phyloP scores from a whole-genome alignment of 805 yeast species.

The Wickerhamomyces ciferrii region DNA sequence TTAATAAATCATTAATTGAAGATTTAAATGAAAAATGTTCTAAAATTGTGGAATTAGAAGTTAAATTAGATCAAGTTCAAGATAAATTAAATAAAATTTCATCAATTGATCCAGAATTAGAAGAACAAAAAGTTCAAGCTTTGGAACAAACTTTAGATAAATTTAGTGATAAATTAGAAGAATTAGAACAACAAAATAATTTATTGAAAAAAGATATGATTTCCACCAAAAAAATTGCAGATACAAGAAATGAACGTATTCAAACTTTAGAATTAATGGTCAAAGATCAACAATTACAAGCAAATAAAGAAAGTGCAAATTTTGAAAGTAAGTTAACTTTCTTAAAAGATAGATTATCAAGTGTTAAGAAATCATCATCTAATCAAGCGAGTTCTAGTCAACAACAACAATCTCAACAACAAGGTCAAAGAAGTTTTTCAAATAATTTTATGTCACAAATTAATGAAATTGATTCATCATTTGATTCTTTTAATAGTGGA shows the following conservation, averaged over 20 bases:
- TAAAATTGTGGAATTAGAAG: slow-evolving; percentile 33
- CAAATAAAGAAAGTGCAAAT: slow-evolving; percentile 40
- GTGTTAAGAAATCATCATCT: slow-evolving; percentile 15
- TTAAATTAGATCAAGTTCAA: slow-evolving; percentile 33
- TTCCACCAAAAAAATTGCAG: slow-evolving; percentile 50
- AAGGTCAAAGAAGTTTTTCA: background rate
- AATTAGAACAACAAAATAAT: slow-evolving; percentile 57
- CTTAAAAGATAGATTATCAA: slow-evolving; percentile 20
- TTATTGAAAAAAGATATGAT: slow-evolving; percentile 51
- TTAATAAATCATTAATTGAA: slow-evolving; percentile 13
- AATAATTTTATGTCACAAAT: slow-evolving; percentile 4
- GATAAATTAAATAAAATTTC: slow-evolving; percentile 23
- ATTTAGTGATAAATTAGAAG: slow-evolving; percentile 52
- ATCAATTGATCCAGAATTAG: slow-evolving; percentile 1
- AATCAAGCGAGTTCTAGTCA: slow-evolving; percentile 2
- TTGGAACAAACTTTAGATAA: slow-evolving; percentile 55
- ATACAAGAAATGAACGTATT: slow-evolving; percentile 52
- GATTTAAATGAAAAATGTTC: slow-evolving; percentile 23
- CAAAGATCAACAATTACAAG: slow-evolving; percentile 42
- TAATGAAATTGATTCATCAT: slow-evolving; percentile 2
- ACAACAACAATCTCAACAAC: background rate
- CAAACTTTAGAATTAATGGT: slow-evolving; percentile 45
- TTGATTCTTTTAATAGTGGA: background rate
- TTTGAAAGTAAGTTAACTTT: slow-evolving; percentile 39
- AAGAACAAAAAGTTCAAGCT: slow-evolving; percentile 44